A percentile compares a stretch with the other conserved stretches of the same genome.
These are phyloP conservation scores for Boletus reticulatus DNA, from an alignment of 768 basidiomycete genomes.

Conservation along the genomic window DNA sequence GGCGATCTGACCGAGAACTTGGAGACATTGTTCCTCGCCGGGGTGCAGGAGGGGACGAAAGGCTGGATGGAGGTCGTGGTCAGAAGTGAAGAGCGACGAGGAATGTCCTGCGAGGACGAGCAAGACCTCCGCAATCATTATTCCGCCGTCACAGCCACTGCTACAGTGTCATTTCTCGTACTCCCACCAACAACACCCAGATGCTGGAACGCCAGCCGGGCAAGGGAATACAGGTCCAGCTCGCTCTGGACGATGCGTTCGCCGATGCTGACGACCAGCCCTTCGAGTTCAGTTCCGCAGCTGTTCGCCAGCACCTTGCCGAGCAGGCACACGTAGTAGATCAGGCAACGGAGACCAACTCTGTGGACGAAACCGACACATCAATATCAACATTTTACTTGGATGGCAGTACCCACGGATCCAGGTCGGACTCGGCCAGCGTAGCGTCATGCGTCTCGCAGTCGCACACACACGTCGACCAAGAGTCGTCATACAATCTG, in stretches of 20 bases:
- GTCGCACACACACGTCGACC: slow-evolving; percentile 19
- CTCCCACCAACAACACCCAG: slow-evolving; percentile 13
- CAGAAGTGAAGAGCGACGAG: slow-evolving; percentile 75
- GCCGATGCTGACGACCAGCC: slow-evolving; percentile 49
- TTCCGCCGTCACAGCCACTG: slow-evolving; percentile 5
- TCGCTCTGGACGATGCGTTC: slow-evolving; percentile 69
- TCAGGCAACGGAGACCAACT: slow-evolving; percentile 32
- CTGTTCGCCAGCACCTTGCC: slow-evolving; percentile 62
- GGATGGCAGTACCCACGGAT: slow-evolving; percentile 31
- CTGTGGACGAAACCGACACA: slow-evolving; percentile 35
- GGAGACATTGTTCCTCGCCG: slow-evolving; percentile 83
- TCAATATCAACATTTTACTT: slow-evolving; percentile 63
- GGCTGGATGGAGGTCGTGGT: slow-evolving; percentile 57
- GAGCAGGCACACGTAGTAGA: slow-evolving; percentile 38
- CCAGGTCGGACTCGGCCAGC: slow-evolving; percentile 18
- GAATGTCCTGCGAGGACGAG: slow-evolving; percentile 85
- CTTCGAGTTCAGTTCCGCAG: slow-evolving; percentile 56
- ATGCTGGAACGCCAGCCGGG: slow-evolving; percentile 23
- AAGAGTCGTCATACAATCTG: slow-evolving; percentile 9
- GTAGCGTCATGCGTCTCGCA: slow-evolving; percentile 21
- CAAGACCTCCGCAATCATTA: slow-evolving; percentile 79
- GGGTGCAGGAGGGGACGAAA: slow-evolving; percentile 79
- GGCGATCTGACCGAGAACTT: slow-evolving; percentile 73
- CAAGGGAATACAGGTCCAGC: slow-evolving; percentile 22
- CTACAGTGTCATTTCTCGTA: neutral